Evolutionary conservation across 2,329 filamentous ascomycete species (phyloP), one percentile per base, ranked within the genome.

Genomic region (Curvularia verruculosa): DNA sequence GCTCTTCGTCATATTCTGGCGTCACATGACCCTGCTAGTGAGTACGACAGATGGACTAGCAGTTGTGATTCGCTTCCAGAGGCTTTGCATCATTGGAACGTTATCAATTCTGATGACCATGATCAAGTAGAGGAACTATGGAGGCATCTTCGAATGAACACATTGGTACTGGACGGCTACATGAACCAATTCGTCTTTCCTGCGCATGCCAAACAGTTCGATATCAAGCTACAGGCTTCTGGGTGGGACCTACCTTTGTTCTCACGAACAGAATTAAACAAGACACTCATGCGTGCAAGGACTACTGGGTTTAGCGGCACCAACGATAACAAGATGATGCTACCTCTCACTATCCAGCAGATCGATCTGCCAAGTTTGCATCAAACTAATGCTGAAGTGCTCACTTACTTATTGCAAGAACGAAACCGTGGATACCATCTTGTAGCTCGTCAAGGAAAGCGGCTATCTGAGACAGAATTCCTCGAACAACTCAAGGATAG

Each of bases 231-330:
- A 0, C 86, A 84, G 0, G 81, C 85, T 0, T 90, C 87, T 0
- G 87, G 87, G 0, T 91, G 88, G 88, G 87, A 91, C 58, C 75
- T 90, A 6, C 37, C 37, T 37, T 31, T 50, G 24, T 50, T 41
- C 19, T 34, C 26, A 18, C 19, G 84, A 77, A 15, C 67, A 75
- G 39, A 48, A 21, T 36, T 13, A 19, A 19, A 46, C 3, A 87
- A 82, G 55, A 5, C 15, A 0, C 75, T 84, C 19, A 78, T 81
- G 0, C 28, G 15, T 46, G 29, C 45, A 23, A 36, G 28, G n/a
- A 86, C 82, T 0, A 87, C 85, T 0, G 89, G 89, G 0, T 92
- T 92, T 66, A 89, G 86, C 56, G 88, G 89, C 0, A 92, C 89
- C 0, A 88, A 86, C 31, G 88, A 91, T 61, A 85, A 83, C 0